phyloP scores from a whole-genome alignment of 139 green algal genomes.

The Eudorina sp. region DNA sequence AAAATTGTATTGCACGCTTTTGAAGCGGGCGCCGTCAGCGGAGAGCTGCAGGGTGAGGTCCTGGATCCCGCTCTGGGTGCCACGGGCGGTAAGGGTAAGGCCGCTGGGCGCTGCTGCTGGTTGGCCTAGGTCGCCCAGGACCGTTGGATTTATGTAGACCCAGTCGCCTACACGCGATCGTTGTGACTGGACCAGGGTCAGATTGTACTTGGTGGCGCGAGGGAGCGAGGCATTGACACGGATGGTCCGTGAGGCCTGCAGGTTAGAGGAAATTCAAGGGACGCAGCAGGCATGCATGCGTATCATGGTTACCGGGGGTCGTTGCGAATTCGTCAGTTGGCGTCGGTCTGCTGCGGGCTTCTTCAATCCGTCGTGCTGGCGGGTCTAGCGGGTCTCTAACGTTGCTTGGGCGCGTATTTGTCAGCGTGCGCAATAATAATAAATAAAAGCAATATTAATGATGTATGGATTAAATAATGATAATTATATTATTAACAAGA shows the following conservation, averaged over 20 bases:
- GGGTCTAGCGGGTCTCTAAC: too few relatives aligned
- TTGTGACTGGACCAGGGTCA: neutral
- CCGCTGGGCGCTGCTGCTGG: neutral
- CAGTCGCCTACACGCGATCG: conserved; percentile 38
- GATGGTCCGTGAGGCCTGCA: neutral
- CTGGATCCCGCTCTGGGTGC: neutral
- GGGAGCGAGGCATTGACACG: neutral
- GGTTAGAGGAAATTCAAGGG: too few relatives aligned
- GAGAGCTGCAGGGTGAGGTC: neutral
- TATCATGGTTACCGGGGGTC: too few relatives aligned
- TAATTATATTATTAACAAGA: too few relatives aligned
- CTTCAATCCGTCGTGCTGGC: too few relatives aligned
- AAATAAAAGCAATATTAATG: too few relatives aligned
- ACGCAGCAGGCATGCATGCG: too few relatives aligned
- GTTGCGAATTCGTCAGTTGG: too few relatives aligned
- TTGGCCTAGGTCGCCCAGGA: neutral
- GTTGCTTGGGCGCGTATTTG: too few relatives aligned
- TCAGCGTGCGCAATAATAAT: too few relatives aligned
- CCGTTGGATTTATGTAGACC: neutral
- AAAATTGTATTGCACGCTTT: neutral
- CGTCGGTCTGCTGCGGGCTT: too few relatives aligned
- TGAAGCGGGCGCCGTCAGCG: neutral
- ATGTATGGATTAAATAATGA: too few relatives aligned
- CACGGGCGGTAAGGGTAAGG: neutral
- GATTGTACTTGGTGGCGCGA: neutral